Evolutionary conservation across 1,284 basidiomycete species (phyloP).

Genomic region (Ceratobasidium sp.): DNA sequence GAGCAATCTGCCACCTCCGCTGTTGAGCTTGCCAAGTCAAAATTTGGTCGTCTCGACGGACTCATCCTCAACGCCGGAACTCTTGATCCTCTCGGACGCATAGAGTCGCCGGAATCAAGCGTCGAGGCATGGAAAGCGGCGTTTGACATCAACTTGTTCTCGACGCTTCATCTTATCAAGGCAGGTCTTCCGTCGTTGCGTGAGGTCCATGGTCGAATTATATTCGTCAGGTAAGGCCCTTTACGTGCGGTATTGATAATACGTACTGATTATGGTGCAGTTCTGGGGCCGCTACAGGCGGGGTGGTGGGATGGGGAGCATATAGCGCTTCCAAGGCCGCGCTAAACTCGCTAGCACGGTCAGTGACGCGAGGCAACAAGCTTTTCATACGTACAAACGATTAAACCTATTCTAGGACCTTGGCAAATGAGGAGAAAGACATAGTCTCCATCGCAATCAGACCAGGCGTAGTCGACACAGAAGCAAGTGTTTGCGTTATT

Average conservation of each 20-base stretch:
- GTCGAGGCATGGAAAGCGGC: slow-evolving; percentile 68
- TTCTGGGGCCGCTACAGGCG: slow-evolving; percentile 80
- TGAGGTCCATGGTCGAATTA: slow-evolving; percentile 70
- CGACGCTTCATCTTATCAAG: slow-evolving; percentile 74
- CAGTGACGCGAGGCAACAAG: slow-evolving; percentile 44
- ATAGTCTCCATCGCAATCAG: slow-evolving; percentile 81
- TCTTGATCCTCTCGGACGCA: slow-evolving; percentile 64
- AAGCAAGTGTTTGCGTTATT: slow-evolving; percentile 56
- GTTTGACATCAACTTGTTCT: slow-evolving; percentile 88
- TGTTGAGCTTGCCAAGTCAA: slow-evolving; percentile 62
- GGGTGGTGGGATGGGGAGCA: slow-evolving; percentile 75
- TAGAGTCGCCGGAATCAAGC: slow-evolving; percentile 56
- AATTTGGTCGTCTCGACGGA: slow-evolving; percentile 73
- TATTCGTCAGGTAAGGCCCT: slow-evolving; percentile 64
- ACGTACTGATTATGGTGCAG: slow-evolving; percentile 55
- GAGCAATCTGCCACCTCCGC: slow-evolving; percentile 66
- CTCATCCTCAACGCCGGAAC: slow-evolving; percentile 84
- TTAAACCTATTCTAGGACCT: slow-evolving; percentile 64
- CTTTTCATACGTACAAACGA: neutral
- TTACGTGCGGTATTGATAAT: too few species aligned
- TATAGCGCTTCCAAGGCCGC: slow-evolving; percentile 87
- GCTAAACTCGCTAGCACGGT: slow-evolving; percentile 84
- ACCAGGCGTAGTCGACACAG: slow-evolving; percentile 86
- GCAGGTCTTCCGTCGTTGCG: slow-evolving; percentile 74
- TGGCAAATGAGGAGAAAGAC: slow-evolving; percentile 81